A percentile compares a stretch with the other conserved stretches of the same genome.
Evolutionary conservation across 2,329 filamentous ascomycete genomes (phyloP).

Genomic region (Drechslerella dactyloides): DNA sequence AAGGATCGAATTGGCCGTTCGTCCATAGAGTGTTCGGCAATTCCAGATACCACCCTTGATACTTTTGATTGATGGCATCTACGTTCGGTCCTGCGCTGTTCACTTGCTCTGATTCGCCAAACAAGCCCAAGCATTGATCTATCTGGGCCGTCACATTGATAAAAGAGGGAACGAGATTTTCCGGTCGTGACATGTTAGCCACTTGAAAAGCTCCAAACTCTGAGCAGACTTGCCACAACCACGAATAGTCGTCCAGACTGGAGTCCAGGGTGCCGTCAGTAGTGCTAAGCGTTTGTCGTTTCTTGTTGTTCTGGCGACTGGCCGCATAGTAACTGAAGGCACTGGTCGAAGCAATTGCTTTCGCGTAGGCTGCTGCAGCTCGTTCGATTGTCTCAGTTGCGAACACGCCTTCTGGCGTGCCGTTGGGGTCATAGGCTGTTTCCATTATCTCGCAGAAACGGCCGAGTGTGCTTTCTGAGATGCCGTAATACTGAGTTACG

Average conservation of each 20-base stretch:
- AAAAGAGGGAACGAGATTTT: conserved; percentile 53
- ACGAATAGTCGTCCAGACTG: conserved; percentile 44
- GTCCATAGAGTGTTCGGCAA: conserved; percentile 60
- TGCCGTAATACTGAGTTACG: conserved; percentile 57
- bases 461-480: conserved; percentile 57
- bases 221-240: conserved; percentile 57
- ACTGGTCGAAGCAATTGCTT: conserved; percentile 36
- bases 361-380: conserved; percentile 36
- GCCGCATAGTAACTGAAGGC: conserved; percentile 28
- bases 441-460: conserved; percentile 59
- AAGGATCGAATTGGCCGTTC: conserved; percentile 60
- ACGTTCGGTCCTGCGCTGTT: conserved; percentile 56
- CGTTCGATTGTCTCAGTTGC: conserved; percentile 16
- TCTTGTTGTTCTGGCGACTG: conserved; percentile 1
- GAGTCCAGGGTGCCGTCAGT: conserved; percentile 4
- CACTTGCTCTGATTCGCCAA: conserved; percentile 56
- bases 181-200: conserved; percentile 40
- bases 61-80: conserved; percentile 57
- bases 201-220: conserved; percentile 56
- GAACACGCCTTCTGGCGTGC: conserved; percentile 50
- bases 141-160: conserved; percentile 57
- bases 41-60: conserved; percentile 59
- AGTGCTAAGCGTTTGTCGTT: conserved; percentile 5
- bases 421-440: conserved; percentile 54
- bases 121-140: conserved; percentile 59